Evolutionary conservation across 2,329 filamentous ascomycete genomes (phyloP), one percentile per base, ranked within the genome.

Genomic region (Teratosphaeria nubilosa): DNA sequence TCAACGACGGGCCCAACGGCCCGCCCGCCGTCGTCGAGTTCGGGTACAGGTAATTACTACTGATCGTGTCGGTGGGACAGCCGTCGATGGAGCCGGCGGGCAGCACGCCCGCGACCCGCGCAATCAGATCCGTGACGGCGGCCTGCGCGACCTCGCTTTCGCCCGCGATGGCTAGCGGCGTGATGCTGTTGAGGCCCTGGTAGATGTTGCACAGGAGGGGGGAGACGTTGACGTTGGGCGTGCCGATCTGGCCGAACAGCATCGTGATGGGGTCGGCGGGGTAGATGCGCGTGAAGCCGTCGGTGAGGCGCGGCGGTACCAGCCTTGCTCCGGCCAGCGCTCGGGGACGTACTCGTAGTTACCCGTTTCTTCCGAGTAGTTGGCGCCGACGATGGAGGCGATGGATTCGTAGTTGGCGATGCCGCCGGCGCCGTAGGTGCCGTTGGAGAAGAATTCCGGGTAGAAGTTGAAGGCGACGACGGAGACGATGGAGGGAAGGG

Each of bases 151-250:
- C 59, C 57, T 70, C 65, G 16, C 58, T 60, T 3, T 63, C 61
- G 14, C 68, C 70, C 20, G 60, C 67, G 9, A 73, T 55, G 3
- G 63, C 56, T 11, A 73, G 66, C 27, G 71, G 72, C 13, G 66
- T 70, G 64, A 73, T 65, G 30, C 68, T 71, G 62, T 71, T 71
- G 56, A 74, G 56, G 16, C 72, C 71, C 56, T 70, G 65, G 63
- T 70, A 72, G 30, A 72, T 27, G 34, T 72, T 64, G 63, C 71
- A 74, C 7, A 73, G 66, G 7, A 73, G 45, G 14, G 68, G 70
- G 50, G 65, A 61, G 30, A 62, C 58, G 54, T 64, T 70, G 22
- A 73, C 58, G 55, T 73, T 73, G 4, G 64, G 61, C 0, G 68
- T 72, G 16, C 69, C 69, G 31, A 73, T 45, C 53, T 73, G 67